Evolutionary conservation across 768 basidiomycete genomes (phyloP), one percentile per base, ranked within the genome.

Genomic region (Leucocoprinus birnbaumii): DNA sequence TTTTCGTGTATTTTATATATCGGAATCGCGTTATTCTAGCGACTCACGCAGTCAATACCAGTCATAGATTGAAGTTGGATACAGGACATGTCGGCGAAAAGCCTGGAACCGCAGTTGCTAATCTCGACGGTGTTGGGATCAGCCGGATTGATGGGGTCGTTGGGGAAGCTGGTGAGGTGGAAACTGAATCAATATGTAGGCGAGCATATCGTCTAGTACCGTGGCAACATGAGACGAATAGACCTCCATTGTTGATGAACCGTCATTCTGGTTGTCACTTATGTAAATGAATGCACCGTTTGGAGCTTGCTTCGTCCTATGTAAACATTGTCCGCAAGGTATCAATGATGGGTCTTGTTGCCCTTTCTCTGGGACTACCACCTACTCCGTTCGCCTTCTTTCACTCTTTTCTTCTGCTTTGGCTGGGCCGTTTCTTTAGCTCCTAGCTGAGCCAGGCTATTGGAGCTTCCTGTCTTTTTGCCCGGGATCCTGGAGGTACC

Each of bases 361-460:
- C 59, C 56, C 55, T 55, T 45, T 45, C 45, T 26, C 34, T 16
- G 45, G 52, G 53, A 51, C 57, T 48, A 57, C 51, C 44, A 51
- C 41, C 53, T 61, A 63, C 48, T 37, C 51, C 21, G n/a, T 34
- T 31, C 31, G 11, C 11, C 11, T 31, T 31, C 31, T 31, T 5
- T 37, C 37, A 53, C 53, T 55, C 43, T 52, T 57, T 60, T 53
- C 52, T 52, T 55, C 50, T 52, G 56, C 38, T 60, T 44, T 48
- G 59, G 57, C 58, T 57, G 59, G 58, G 59, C 62, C 58, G 59
- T 57, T 61, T 58, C 58, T 63, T 61, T 61, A 61, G 63, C 63
- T 60, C 31, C 38, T 34, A 31, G 6, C 11, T 11, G 11, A 11
- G 45, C 38, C 14, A 41, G 42, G 13, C 25, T n/a, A 22, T 44